Evolutionary conservation across 805 yeast species (phyloP), one percentile per base, ranked within the genome.

Genomic region (Yarrowia phangngaensis): DNA sequence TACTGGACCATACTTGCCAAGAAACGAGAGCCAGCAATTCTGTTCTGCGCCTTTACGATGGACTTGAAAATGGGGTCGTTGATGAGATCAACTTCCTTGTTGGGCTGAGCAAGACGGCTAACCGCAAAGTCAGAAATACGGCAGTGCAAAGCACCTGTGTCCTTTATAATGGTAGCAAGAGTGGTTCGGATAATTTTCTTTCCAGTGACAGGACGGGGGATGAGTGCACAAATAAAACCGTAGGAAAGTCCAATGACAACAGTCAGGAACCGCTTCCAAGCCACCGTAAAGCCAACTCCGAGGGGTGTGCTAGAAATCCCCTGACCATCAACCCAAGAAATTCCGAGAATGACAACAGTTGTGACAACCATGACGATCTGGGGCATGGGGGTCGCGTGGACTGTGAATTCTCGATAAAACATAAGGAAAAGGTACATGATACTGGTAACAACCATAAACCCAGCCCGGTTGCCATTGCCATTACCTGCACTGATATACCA

Each of bases 401-500:
- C 51, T 16, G 60, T 54, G 41, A 58, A 63, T 15, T 61, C 66
- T 6, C 70, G 53, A 34, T 61, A 61, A 27, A 14, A 45, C 22
- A 24, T 20, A 20, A 45, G 32, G 26, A 53, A 52, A 8, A 59
- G 45, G 51, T 56, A 58, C 2, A 59, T 41, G 5, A 41, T 15
- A n/a, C 35, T 29, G 2, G 28, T 29, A 22, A 30, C 30, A 22
- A 41, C 35, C 3, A 61, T 67, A 35, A 56, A 61, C 1, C 70
- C 68, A 30, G 53, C 63, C 0, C 58, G 57, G 35, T 63, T 65
- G 1, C 69, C 68, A 1, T 46, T 15, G 9, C 69, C 68, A 12
- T 51, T 47, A 3, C 67, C 67, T 2, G 64, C 50, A 3, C 60
- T 55, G 13, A 66, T 64, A 45, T 66, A 66, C 69, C 69, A 66